These are phyloP conservation scores for Trichoderma erinaceum DNA, from an alignment of 495 filamentous ascomycete species.

Conservation along the genomic window DNA sequence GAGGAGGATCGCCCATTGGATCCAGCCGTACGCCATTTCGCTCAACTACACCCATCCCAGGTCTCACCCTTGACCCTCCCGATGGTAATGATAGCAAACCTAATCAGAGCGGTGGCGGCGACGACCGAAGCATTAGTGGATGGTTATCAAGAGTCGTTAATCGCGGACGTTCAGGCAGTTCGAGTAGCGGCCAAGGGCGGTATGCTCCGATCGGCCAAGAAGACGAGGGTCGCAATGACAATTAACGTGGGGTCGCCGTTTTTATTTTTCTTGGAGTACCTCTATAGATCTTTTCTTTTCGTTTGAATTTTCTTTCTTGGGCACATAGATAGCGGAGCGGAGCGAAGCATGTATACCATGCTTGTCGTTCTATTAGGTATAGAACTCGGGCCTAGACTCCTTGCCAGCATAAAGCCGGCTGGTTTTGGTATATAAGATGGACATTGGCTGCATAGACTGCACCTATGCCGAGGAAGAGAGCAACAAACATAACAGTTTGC, in stretches of 20 bases:
- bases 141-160: constrained; percentile 45
- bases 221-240: constrained; percentile 27
- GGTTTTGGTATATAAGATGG: constrained; percentile 8
- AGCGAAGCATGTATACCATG: background rate
- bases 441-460: background rate
- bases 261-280: constrained; percentile 15
- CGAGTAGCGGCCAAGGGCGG: constrained; percentile 27
- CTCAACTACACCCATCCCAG: constrained; percentile 29
- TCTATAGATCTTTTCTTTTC: constrained; percentile 4
- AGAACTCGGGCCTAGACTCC: background rate
- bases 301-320: constrained; percentile 17
- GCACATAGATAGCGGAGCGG: constrained; percentile 35
- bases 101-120: constrained; percentile 25
- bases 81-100: constrained; percentile 28
- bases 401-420: background rate
- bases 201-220: constrained; percentile 40
- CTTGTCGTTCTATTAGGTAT: background rate
- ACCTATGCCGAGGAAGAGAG: background rate
- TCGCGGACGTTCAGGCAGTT: constrained; percentile 25
- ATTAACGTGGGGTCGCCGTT: constrained; percentile 15
- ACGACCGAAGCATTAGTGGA: constrained; percentile 37
- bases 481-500: background rate
- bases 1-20: constrained; percentile 66
- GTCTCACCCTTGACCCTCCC: constrained; percentile 36
- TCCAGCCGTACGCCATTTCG: constrained; percentile 46